Evolutionary conservation across 164 flowering plant genomes (phyloP).

Genomic region (Tetracentron sinense): DNA sequence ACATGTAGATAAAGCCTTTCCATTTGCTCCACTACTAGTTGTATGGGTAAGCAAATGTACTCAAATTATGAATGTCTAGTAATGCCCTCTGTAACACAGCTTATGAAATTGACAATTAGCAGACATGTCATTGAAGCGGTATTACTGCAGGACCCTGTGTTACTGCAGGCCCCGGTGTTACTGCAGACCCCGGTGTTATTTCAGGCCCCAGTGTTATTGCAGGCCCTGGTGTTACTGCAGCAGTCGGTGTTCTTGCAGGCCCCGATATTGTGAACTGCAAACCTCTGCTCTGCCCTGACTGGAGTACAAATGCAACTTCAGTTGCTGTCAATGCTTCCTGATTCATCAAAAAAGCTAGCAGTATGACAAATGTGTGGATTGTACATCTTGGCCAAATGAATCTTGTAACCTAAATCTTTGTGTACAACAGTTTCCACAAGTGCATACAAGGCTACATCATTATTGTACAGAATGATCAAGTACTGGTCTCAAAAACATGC

Average conservation of each 20-base stretch:
- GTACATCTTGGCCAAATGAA: neutral
- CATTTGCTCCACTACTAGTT: neutral
- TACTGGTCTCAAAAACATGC: too few relatives aligned
- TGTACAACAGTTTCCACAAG: too few relatives aligned
- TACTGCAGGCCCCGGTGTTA: slow-evolving; percentile 38
- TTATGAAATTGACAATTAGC: neutral
- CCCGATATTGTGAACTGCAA: slow-evolving; percentile 63
- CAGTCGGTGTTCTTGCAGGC: slow-evolving; percentile 44
- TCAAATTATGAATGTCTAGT: neutral
- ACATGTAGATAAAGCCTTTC: neutral
- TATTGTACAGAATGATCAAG: too few relatives aligned
- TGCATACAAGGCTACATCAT: too few relatives aligned
- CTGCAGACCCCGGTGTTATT: slow-evolving; percentile 23
- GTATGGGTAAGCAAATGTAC: neutral
- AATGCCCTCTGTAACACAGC: neutral
- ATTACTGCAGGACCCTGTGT: slow-evolving; percentile 40
- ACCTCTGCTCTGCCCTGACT: slow-evolving; percentile 67
- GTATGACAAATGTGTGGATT: neutral
- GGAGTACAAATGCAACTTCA: slow-evolving; percentile 81
- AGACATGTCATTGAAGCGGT: slow-evolving; percentile 22
- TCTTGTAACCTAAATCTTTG: neutral
- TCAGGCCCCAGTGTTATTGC: slow-evolving; percentile 42
- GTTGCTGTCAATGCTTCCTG: slow-evolving; percentile 82
- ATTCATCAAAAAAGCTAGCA: neutral
- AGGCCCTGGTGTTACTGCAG: slow-evolving; percentile 22